A percentile compares a stretch with the other conserved stretches of the same genome.
These are phyloP conservation scores for Cercospora sesami DNA, from an alignment of 2,329 filamentous ascomycete species.

Conservation along the genomic window DNA sequence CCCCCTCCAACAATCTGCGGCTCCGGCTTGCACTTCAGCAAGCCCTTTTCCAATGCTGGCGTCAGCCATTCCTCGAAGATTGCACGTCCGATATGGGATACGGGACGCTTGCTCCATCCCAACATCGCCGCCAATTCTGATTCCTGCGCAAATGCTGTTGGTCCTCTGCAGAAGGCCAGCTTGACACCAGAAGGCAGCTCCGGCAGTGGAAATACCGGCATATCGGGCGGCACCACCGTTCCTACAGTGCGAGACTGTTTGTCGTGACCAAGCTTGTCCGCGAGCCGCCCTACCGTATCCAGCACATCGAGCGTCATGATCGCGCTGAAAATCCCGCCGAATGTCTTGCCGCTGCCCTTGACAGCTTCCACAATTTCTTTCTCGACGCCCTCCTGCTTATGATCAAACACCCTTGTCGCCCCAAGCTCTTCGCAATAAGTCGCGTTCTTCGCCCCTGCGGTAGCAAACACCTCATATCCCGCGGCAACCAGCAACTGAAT, in stretches of 20 bases:
- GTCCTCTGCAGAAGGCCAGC: too few species aligned
- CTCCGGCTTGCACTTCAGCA: not conserved
- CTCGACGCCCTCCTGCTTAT: not conserved
- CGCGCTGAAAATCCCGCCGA: not conserved
- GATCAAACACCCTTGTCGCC: not conserved
- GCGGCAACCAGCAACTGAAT: too few species aligned
- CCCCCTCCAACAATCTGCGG: slow-evolving; percentile 43
- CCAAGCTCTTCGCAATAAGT: not conserved
- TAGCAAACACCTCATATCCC: not conserved
- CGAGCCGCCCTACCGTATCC: not conserved
- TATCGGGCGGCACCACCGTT: too few species aligned
- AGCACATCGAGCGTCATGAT: not conserved
- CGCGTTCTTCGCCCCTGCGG: not conserved
- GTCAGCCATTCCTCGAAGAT: slow-evolving; percentile 26
- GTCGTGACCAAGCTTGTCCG: not conserved
- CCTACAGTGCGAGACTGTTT: not conserved
- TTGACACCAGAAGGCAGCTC: too few species aligned
- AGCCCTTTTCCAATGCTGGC: slow-evolving; percentile 38
- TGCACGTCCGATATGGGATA: too few species aligned
- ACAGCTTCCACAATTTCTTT: not conserved
- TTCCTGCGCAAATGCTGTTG: too few species aligned
- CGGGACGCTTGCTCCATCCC: too few species aligned
- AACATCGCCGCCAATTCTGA: too few species aligned
- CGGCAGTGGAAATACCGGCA: too few species aligned
- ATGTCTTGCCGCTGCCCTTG: not conserved